A percentile compares a stretch with the other conserved stretches of the same genome.
Evolutionary conservation across 2,329 filamentous ascomycete species (phyloP).

Genomic region (Magnaporthiopsis incrustans): DNA sequence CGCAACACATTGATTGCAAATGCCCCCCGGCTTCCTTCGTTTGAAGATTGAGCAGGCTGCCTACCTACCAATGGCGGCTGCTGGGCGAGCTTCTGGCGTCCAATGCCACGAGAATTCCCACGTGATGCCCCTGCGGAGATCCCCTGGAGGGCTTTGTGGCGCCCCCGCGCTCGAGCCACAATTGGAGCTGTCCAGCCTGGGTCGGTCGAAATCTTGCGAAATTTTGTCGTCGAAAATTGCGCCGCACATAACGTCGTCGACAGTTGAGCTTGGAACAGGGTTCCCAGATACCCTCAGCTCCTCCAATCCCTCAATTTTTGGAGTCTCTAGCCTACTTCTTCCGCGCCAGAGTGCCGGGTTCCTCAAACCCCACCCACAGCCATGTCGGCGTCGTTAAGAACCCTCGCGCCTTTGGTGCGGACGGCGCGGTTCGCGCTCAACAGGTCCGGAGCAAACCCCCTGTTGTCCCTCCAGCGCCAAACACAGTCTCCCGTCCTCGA

Average conservation of each 20-base stretch:
- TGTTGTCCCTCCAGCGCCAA: conserved; percentile 71
- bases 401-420: conserved; percentile 70
- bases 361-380: conserved; percentile 27
- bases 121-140: background rate
- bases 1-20: background rate
- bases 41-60: background rate
- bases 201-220: background rate
- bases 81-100: background rate
- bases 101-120: background rate
- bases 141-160: background rate
- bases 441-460: conserved; percentile 51
- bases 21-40: too few species aligned
- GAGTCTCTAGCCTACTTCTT: background rate
- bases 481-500: conserved; percentile 57
- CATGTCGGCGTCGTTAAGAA: conserved; percentile 77
- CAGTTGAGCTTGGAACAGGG: background rate
- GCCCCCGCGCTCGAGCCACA: background rate
- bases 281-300: background rate
- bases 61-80: too few species aligned
- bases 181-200: background rate
- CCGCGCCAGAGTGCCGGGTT: conserved; percentile 10
- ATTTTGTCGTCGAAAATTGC: background rate
- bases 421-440: conserved; percentile 65
- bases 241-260: background rate
- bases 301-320: background rate